These are phyloP conservation scores for Aplosporella prunicola DNA, from an alignment of 2,329 filamentous ascomycete species.

Conservation along the genomic window DNA sequence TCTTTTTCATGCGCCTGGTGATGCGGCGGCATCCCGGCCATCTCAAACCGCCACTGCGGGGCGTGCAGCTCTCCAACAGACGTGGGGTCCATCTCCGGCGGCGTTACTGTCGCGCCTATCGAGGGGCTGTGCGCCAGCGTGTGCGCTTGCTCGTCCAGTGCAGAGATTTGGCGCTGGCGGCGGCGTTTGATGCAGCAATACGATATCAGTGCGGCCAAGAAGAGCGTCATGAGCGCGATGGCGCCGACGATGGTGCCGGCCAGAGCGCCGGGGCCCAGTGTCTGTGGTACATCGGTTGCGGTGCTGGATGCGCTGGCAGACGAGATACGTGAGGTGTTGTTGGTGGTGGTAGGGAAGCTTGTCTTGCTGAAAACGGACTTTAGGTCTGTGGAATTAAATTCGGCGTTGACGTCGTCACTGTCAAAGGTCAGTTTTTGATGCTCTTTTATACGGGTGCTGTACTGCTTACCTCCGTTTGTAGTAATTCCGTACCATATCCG, in stretches of 20 bases:
- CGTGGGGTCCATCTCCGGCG: too few species aligned
- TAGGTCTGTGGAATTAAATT: constrained; percentile 1
- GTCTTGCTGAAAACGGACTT: background rate
- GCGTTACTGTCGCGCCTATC: too few species aligned
- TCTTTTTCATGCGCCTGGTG: background rate
- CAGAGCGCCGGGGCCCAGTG: too few species aligned
- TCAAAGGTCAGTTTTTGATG: background rate
- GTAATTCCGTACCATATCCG: background rate
- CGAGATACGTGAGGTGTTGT: background rate
- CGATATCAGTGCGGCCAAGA: background rate
- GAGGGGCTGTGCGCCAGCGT: too few species aligned
- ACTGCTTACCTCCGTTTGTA: background rate
- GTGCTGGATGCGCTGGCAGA: background rate
- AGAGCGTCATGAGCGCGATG: background rate
- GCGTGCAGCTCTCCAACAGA: too few species aligned
- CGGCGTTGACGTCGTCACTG: background rate
- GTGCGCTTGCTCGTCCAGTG: background rate
- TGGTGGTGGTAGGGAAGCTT: constrained; percentile 2
- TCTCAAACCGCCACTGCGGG: too few species aligned
- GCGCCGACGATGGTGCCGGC: background rate
- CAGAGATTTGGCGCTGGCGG: background rate
- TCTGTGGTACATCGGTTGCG: background rate
- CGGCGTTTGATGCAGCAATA: background rate
- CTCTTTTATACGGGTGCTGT: background rate
- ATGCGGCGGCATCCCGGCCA: background rate